Evolutionary conservation across 1,284 basidiomycete species (phyloP).

Genomic region (Rhodotorula sp.): DNA sequence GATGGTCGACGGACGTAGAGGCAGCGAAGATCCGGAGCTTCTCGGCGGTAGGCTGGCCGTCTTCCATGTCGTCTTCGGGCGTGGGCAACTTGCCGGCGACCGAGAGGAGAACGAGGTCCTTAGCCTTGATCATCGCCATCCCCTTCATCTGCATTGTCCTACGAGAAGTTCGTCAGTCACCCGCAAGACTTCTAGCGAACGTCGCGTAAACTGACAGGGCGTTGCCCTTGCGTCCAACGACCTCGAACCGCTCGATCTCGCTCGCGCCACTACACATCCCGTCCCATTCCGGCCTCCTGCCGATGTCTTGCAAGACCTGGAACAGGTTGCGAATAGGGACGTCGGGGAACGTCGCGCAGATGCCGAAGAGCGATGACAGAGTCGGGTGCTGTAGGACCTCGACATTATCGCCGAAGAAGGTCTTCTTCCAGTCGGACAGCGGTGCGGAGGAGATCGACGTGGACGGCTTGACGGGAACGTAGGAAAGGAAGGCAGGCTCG

Average conservation of each 20-base stretch:
- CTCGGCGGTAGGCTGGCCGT: constrained; percentile 5
- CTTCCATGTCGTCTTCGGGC: background rate
- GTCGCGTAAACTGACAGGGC: background rate
- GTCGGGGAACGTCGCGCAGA: constrained; percentile 36
- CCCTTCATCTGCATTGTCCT: constrained; percentile 60
- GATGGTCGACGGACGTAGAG: constrained; percentile 40
- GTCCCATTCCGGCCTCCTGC: constrained; percentile 36
- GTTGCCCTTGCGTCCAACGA: constrained; percentile 37
- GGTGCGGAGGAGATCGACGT: constrained; percentile 20
- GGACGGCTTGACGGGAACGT: constrained; percentile 10
- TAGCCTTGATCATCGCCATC: constrained; percentile 61
- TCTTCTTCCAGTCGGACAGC: constrained; percentile 19
- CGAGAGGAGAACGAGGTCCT: constrained; percentile 44
- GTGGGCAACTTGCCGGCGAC: constrained; percentile 31
- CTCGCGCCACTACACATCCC: constrained; percentile 24
- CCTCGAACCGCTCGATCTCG: constrained; percentile 33
- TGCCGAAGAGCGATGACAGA: constrained; percentile 30
- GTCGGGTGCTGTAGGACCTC: constrained; percentile 31
- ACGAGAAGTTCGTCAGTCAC: background rate
- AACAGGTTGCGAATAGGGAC: constrained; percentile 39
- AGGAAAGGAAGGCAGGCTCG: constrained; percentile 20
- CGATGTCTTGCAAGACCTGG: constrained; percentile 36
- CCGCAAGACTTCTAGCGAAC: constrained; percentile 48
- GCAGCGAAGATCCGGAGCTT: constrained; percentile 26
- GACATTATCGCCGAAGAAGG: constrained; percentile 15